Conservation (phyloP, 2,329 filamentous ascomycete species). For the Akanthomyces muscarius region DNA sequence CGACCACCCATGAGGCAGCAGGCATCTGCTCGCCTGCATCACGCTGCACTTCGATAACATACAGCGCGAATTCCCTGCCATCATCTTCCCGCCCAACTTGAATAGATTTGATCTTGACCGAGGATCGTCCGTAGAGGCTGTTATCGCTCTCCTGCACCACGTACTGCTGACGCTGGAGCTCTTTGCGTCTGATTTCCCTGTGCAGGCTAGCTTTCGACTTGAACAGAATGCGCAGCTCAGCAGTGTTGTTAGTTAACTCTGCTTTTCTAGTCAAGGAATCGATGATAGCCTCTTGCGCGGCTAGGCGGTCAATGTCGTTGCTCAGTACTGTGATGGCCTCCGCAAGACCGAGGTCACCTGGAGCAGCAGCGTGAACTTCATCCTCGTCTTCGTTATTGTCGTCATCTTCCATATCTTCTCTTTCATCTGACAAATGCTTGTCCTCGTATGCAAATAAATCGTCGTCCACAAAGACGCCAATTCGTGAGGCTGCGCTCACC, state of each 20-base stretch:
- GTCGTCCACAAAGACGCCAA: constrained; percentile 89
- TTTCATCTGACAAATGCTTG: constrained; percentile 80
- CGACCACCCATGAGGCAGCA: constrained; percentile 89
- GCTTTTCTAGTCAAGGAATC: constrained; percentile 91
- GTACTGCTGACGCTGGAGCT: constrained; percentile 94
- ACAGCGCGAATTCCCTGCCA: constrained; percentile 88
- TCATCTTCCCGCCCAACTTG: constrained; percentile 90
- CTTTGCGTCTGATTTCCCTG: constrained; percentile 87
- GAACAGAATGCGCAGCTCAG: constrained; percentile 83
- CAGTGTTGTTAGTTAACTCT: constrained; percentile 93
- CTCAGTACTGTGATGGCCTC: constrained; percentile 90
- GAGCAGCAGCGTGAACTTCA: constrained; percentile 88
- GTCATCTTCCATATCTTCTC: constrained; percentile 63
- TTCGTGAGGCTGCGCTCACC: constrained; percentile 79
- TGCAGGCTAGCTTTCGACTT: constrained; percentile 94
- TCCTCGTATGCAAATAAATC: constrained; percentile 89
- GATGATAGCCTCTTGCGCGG: constrained; percentile 83
- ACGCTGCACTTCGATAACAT: constrained; percentile 85
- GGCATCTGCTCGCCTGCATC: constrained; percentile 94
- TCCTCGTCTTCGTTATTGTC: constrained; percentile 62
- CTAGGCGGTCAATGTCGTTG: constrained; percentile 83
- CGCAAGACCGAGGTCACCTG: constrained; percentile 86
- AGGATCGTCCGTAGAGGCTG: constrained; percentile 88
- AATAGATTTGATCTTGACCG: constrained; percentile 84
- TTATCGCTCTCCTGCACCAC: constrained; percentile 97